These are phyloP conservation scores for Pseudozyma sp. DNA, from an alignment of 1,284 basidiomycete species.

Conservation along the genomic window DNA sequence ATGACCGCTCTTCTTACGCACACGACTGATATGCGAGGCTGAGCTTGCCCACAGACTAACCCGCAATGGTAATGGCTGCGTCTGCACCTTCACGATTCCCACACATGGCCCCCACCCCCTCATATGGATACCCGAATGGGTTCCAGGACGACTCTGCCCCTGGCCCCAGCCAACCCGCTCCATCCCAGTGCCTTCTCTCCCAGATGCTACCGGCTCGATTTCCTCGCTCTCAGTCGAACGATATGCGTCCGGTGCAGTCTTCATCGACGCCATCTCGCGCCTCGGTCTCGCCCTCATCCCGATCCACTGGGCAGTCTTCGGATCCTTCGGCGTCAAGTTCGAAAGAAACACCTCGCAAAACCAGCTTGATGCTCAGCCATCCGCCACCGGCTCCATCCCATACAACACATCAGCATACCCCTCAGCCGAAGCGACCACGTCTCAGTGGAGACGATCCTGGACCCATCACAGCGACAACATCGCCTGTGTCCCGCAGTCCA, in stretches of 20 bases:
- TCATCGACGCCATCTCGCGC: background rate
- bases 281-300: background rate
- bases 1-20: no score
- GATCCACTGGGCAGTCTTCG: background rate
- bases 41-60: background rate
- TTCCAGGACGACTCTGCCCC: conserved; percentile 5
- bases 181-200: conserved; percentile 30
- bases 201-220: conserved; percentile 19
- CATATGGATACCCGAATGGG: conserved; percentile 7
- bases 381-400: conserved; percentile 30
- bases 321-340: background rate
- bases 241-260: background rate
- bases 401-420: conserved; percentile 9
- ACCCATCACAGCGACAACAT: conserved; percentile 8
- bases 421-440: conserved; percentile 29
- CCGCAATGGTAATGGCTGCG: conserved; percentile 4
- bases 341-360: conserved; percentile 14
- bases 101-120: conserved; percentile 12
- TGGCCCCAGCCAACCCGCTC: conserved; percentile 2
- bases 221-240: background rate
- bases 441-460: conserved; percentile 2
- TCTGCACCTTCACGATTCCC: conserved; percentile 1
- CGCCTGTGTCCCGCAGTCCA: conserved; percentile 8
- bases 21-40: no score
- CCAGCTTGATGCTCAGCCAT: conserved; percentile 29